Evolutionary conservation across 208 protist species (phyloP), one percentile per base, ranked within the genome.

Genomic region (Leishmania arabica): DNA sequence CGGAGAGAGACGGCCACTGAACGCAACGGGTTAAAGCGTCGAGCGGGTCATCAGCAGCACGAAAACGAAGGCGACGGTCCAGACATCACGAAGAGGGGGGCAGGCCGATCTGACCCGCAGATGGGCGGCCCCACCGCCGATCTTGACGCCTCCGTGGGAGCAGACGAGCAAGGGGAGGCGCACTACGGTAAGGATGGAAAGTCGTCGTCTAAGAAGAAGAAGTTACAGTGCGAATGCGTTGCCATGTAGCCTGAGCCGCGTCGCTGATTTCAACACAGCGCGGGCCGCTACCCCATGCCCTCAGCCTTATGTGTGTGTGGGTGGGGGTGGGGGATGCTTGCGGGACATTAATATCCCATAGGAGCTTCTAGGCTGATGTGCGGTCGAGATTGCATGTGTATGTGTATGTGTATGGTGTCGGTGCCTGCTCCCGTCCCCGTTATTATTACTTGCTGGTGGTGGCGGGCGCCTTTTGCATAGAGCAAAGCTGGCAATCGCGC

Each of bases 211-310:
- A 87, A 88, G 82, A 79, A 88, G 82, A 79, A 79, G 19, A 86
- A 86, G 77, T 77, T 79, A 2, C 88, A 82, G n/a, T 95, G 91
- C 75, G 82, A 89, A 27, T 94, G 91, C 69, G 42, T 24, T 75
- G 53, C 89, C 34, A 92, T 94, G 89, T 94, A 88, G 79, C 58
- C 45, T 49, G 1, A 17, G 51, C 47, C 24, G 47, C 72, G 37
- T 78, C n/a, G 17, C 71, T 54, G 19, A 40, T 42, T 19, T 73
- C 47, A 64, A 80, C 27, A 3, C 4, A 54, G 24, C n/a, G 53
- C 24, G 70, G 60, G 1, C 45, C 40, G 15, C 5, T 31, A 51
- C n/a, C 49, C 73, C 56, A 53, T 21, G 31, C 62, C 62, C 45
- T 42, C 62, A 47, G 37, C 24, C 19, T 64, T 64, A 2, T 15